These are phyloP conservation scores for Micractinium sp. DNA, from an alignment of 139 green algal species.

Conservation along the genomic window DNA sequence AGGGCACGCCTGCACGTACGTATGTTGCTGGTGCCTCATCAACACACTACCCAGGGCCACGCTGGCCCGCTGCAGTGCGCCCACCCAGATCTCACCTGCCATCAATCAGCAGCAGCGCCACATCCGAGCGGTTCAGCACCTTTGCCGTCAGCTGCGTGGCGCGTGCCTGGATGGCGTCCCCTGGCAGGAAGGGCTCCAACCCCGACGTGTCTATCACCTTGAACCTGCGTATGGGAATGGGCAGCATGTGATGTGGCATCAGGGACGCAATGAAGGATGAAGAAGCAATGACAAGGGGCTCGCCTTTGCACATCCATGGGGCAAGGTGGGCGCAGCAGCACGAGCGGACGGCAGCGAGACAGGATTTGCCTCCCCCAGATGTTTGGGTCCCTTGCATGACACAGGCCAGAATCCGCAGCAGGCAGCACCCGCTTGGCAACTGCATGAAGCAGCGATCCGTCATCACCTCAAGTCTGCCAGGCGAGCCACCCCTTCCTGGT, in stretches of 20 bases:
- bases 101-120: constrained; percentile 85
- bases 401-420: not conserved
- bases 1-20: not conserved
- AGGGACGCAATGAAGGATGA: not conserved
- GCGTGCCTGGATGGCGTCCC: constrained; percentile 68
- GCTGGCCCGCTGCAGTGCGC: not conserved
- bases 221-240: constrained; percentile 56
- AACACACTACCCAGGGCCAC: not conserved
- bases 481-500: constrained; percentile 72
- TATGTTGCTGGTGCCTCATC: not conserved
- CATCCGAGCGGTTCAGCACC: constrained; percentile 64
- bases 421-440: not conserved
- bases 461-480: constrained; percentile 77
- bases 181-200: constrained; percentile 70
- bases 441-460: not conserved
- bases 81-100: constrained; percentile 52
- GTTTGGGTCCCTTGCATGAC: not conserved
- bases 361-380: too few species aligned
- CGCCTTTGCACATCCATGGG: too few species aligned
- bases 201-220: constrained; percentile 89
- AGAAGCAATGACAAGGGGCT: not conserved
- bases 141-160: constrained; percentile 64
- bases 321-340: not conserved
- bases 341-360: too few species aligned
- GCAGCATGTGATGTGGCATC: not conserved